phyloP scores from a whole-genome alignment of 2,329 filamentous ascomycete species.

The Aspergillus aculeatinus region DNA sequence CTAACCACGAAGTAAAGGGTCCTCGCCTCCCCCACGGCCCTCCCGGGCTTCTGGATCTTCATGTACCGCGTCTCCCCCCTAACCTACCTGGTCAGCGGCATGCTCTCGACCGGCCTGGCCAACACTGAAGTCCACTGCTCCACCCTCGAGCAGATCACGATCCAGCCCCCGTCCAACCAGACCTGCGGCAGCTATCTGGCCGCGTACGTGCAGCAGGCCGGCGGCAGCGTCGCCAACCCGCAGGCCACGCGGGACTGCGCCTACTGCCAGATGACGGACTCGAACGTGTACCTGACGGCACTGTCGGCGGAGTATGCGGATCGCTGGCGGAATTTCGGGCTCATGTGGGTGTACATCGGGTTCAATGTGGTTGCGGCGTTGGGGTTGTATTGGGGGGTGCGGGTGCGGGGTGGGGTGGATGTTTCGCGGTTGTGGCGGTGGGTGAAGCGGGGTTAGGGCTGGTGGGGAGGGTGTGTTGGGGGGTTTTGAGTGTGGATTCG shows the following conservation, averaged over 20 bases:
- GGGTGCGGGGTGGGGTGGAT: neutral
- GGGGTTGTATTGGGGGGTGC: conserved; percentile 1
- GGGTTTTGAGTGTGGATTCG: too few species aligned
- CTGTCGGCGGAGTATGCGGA: neutral
- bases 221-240: conserved; percentile 3
- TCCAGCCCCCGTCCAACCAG: neutral
- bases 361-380: neutral
- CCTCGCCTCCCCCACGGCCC: neutral
- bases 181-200: conserved; percentile 3
- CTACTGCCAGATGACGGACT: conserved; percentile 1
- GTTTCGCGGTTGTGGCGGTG: too few species aligned
- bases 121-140: conserved; percentile 3
- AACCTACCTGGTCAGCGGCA: conserved; percentile 9
- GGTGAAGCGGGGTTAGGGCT: too few species aligned
- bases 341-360: conserved; percentile 3
- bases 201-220: neutral
- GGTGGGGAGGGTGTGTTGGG: too few species aligned
- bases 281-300: neutral
- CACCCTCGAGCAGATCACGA: neutral
- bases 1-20: too few species aligned
- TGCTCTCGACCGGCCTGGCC: conserved; percentile 6
- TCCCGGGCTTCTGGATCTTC: conserved; percentile 12
- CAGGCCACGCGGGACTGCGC: neutral
- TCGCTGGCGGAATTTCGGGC: conserved; percentile 2
- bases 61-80: conserved; percentile 12